phyloP scores from a whole-genome alignment of 2,329 filamentous ascomycete species.

The Karstenula rhodostoma region DNA sequence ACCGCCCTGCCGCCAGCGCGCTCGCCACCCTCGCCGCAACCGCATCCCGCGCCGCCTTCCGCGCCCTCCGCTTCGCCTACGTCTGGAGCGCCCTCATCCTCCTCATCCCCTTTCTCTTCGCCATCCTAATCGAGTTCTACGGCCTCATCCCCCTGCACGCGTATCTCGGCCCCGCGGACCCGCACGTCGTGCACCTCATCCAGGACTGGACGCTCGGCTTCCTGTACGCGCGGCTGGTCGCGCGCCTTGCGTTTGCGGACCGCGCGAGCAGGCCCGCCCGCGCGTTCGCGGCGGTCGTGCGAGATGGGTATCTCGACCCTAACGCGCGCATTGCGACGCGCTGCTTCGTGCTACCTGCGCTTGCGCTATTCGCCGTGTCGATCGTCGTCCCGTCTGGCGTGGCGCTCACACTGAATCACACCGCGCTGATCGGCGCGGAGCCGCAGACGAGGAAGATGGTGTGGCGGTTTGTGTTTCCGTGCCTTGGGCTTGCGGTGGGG shows the following conservation, averaged over 20 bases:
- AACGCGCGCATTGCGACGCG: slow-evolving; percentile 81
- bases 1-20: slow-evolving; percentile 36
- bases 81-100: slow-evolving; percentile 77
- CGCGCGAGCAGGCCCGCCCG: slow-evolving; percentile 74
- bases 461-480: slow-evolving; percentile 78
- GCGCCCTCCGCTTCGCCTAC: slow-evolving; percentile 69
- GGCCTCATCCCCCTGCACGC: slow-evolving; percentile 86
- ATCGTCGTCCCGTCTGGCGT: slow-evolving; percentile 70
- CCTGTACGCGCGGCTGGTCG: slow-evolving; percentile 83
- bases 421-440: slow-evolving; percentile 50
- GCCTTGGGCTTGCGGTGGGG: slow-evolving; percentile 58
- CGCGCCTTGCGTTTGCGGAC: slow-evolving; percentile 73
- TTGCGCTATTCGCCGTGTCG: slow-evolving; percentile 67
- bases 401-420: slow-evolving; percentile 61
- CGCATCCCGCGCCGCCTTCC: slow-evolving; percentile 40
- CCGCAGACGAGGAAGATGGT: slow-evolving; percentile 59
- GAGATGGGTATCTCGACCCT: slow-evolving; percentile 76
- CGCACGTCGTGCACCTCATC: slow-evolving; percentile 82
- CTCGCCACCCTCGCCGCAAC: slow-evolving; percentile 40
- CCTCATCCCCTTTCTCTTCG: slow-evolving; percentile 82
- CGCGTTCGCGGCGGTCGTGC: slow-evolving; percentile 77
- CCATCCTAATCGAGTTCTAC: slow-evolving; percentile 86
- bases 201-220: slow-evolving; percentile 95
- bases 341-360: slow-evolving; percentile 81
- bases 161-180: slow-evolving; percentile 60